phyloP scores from a whole-genome alignment of 192 early-diverging fungal genomes.

The Coemansia sp. region DNA sequence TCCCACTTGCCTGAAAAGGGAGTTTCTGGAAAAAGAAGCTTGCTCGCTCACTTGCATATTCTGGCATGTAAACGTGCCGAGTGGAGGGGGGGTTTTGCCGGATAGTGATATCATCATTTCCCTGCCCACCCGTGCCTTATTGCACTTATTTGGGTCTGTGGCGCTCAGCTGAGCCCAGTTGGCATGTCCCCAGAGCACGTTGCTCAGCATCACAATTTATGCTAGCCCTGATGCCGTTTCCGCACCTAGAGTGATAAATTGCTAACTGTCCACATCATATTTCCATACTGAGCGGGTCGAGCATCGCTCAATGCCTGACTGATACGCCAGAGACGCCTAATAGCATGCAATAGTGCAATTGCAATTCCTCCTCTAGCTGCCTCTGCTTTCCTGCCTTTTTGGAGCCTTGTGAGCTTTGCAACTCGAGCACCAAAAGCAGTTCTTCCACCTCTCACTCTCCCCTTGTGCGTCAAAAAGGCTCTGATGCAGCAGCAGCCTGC shows the following conservation, averaged over 20 bases:
- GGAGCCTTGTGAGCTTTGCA: not conserved
- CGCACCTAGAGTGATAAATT: conserved; percentile 4
- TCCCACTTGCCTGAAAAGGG: not conserved
- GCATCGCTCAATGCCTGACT: not conserved
- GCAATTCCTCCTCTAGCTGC: not conserved
- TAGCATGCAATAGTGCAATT: conserved; percentile 1
- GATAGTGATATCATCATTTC: not conserved
- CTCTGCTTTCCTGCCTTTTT: not conserved
- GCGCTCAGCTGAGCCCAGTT: not conserved
- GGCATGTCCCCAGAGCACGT: not conserved
- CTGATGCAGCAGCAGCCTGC: not conserved
- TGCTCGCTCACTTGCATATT: not conserved
- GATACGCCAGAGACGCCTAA: not conserved
- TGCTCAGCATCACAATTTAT: not conserved
- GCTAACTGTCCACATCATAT: not conserved
- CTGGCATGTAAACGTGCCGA: not conserved
- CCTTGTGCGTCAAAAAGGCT: conserved; percentile 3
- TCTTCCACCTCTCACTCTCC: not conserved
- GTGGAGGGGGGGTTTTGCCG: not conserved
- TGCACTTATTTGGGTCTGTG: not conserved
- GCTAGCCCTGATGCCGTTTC: not conserved
- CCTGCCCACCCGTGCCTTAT: not conserved
- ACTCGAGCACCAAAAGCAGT: not conserved
- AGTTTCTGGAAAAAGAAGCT: not conserved
- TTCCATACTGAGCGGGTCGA: not conserved